Percentiles rank a stretch among this genome's conserved stretches.
Evolutionary conservation across 768 basidiomycete species (phyloP).

Genomic region (Ramaria rubella): DNA sequence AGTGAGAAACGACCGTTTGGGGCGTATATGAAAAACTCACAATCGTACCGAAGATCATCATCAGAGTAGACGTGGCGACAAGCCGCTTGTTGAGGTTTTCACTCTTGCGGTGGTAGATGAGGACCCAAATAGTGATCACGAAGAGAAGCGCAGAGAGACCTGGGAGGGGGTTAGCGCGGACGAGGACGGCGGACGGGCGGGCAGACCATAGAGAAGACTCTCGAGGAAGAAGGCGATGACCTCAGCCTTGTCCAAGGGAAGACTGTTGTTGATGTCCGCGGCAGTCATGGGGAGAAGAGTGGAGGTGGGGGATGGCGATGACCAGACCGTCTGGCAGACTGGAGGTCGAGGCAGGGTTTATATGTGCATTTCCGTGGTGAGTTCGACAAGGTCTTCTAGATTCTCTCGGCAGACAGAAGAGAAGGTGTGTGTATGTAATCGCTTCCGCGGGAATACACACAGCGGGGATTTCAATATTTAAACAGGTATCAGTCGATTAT

Average conservation of each 20-base stretch:
- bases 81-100: slow-evolving; percentile 27
- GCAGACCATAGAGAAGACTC: slow-evolving; percentile 7
- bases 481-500: too few relatives aligned
- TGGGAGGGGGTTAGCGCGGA: neutral
- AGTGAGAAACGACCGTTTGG: neutral
- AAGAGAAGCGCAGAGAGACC: slow-evolving; percentile 20
- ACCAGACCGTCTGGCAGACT: neutral
- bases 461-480: too few relatives aligned
- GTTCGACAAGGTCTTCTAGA: too few relatives aligned
- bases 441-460: too few relatives aligned
- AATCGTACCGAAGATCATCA: slow-evolving; percentile 30
- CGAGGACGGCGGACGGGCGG: neutral
- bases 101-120: slow-evolving; percentile 24
- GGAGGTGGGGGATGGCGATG: neutral
- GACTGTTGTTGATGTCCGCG: slow-evolving; percentile 4
- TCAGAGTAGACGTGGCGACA: slow-evolving; percentile 23
- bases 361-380: too few relatives aligned
- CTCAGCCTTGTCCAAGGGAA: slow-evolving; percentile 11
- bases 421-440: too few relatives aligned
- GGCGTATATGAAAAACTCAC: slow-evolving; percentile 15
- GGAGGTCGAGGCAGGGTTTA: neutral
- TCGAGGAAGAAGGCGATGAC: slow-evolving; percentile 13
- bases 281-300: neutral
- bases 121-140: slow-evolving; percentile 25
- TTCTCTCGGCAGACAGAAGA: too few relatives aligned